Evolutionary conservation across 352 stramenopile genomes (phyloP).

Genomic region (Globisporangium spinosum): DNA sequence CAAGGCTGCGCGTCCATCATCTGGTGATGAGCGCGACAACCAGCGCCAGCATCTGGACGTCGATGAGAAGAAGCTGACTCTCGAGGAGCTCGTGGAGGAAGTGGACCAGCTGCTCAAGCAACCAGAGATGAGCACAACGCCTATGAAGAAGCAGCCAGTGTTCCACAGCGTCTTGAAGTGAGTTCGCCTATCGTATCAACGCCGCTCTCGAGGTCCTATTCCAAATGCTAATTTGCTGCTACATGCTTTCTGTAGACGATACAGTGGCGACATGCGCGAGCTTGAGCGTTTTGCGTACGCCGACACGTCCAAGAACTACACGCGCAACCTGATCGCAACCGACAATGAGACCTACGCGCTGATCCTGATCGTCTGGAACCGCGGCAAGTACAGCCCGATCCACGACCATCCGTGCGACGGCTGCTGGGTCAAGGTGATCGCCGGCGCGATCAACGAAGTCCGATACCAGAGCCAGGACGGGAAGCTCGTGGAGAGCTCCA

Average conservation of each 20-base stretch:
- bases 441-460: constrained; percentile 67
- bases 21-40: constrained; percentile 2
- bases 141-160: constrained; percentile 35
- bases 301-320: constrained; percentile 83
- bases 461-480: constrained; percentile 43
- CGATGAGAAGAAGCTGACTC: constrained; percentile 19
- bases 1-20: neutral
- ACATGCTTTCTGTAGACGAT: constrained; percentile 20
- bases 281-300: constrained; percentile 64
- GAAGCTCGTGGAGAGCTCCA: constrained; percentile 27
- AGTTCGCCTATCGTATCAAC: constrained; percentile 1
- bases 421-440: constrained; percentile 76
- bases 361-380: constrained; percentile 92
- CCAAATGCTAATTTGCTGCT: neutral
- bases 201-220: neutral
- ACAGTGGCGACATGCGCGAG: constrained; percentile 42
- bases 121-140: constrained; percentile 22
- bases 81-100: constrained; percentile 41
- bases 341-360: constrained; percentile 90
- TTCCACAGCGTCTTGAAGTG: constrained; percentile 43
- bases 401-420: constrained; percentile 88
- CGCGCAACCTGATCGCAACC: constrained; percentile 87
- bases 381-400: constrained; percentile 69
- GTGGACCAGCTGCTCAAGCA: constrained; percentile 38
- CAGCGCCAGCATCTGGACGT: neutral